A percentile compares a stretch with the other conserved stretches of the same genome.
Conservation (phyloP, 2,329 filamentous ascomycete genomes). For the Talaromyces sp. region DNA sequence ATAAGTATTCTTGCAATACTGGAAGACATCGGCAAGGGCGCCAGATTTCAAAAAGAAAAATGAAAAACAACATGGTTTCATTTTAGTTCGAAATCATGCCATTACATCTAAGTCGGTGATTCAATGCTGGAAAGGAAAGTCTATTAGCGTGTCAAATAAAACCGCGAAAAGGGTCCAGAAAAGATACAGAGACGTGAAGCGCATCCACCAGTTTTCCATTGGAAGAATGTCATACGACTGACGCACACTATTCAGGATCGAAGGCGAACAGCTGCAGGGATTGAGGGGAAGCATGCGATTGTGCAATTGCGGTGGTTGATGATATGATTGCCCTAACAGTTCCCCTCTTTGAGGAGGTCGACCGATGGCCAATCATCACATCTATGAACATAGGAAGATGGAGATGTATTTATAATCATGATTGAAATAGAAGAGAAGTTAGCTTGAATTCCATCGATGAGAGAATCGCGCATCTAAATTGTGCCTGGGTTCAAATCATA, state of each 20-base stretch:
- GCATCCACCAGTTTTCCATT: not conserved
- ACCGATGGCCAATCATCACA: not conserved
- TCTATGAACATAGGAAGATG: not conserved
- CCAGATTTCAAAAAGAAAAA: not conserved
- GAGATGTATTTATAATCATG: not conserved
- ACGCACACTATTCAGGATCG: not conserved
- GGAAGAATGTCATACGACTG: not conserved
- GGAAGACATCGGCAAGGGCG: not conserved
- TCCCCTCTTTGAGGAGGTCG: conserved; percentile 7
- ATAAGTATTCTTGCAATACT: not conserved
- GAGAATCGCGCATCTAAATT: not conserved
- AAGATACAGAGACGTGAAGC: not conserved
- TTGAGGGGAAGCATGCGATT: not conserved
- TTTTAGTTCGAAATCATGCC: conserved; percentile 1
- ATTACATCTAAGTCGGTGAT: not conserved
- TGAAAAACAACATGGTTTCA: not conserved
- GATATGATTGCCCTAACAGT: conserved; percentile 29
- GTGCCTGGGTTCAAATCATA: not conserved
- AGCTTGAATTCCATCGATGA: not conserved
- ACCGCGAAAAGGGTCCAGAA: not conserved
- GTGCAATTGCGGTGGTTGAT: conserved; percentile 29
- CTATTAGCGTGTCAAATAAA: not conserved
- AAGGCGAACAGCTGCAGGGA: not conserved
- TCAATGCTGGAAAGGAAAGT: not conserved
- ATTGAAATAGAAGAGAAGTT: no score